Percentiles rank a stretch among this genome's conserved stretches.
These are phyloP conservation scores for Cetraspora pellucida DNA, from an alignment of 192 early-diverging fungal species.

Conservation along the genomic window DNA sequence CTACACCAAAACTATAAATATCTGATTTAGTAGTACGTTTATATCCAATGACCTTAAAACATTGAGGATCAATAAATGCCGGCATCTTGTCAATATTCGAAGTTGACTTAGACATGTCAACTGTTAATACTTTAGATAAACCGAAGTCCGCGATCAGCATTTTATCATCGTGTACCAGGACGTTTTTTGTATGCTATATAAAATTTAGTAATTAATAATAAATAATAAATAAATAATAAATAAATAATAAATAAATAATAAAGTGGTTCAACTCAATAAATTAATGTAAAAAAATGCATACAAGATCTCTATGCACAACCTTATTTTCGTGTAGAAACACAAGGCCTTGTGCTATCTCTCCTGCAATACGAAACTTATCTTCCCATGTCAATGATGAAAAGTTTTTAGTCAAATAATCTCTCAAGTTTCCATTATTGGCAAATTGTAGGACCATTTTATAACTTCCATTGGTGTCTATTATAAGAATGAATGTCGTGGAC, in stretches of 20 bases:
- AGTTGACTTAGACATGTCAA: neutral
- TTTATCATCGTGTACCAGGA: neutral
- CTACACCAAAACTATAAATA: constrained; percentile 42
- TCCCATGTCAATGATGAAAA: constrained; percentile 40
- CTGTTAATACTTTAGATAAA: neutral
- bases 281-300: neutral
- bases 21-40: constrained; percentile 12
- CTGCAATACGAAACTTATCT: constrained; percentile 41
- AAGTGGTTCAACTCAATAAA: neutral
- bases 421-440: constrained; percentile 38
- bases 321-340: constrained; percentile 34
- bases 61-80: neutral
- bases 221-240: too few relatives aligned
- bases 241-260: neutral
- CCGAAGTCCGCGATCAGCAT: neutral
- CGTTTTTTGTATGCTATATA: constrained; percentile 1
- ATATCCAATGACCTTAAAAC: neutral
- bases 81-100: neutral
- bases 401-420: constrained; percentile 40
- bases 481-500: neutral
- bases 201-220: neutral
- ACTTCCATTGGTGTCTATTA: neutral
- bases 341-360: constrained; percentile 36
- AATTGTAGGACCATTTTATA: constrained; percentile 18
- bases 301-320: constrained; percentile 40